A percentile compares a stretch with the other conserved stretches of the same genome.
Evolutionary conservation across 2,329 filamentous ascomycete genomes (phyloP).

Genomic region (Nannizziopsis barbatae): DNA sequence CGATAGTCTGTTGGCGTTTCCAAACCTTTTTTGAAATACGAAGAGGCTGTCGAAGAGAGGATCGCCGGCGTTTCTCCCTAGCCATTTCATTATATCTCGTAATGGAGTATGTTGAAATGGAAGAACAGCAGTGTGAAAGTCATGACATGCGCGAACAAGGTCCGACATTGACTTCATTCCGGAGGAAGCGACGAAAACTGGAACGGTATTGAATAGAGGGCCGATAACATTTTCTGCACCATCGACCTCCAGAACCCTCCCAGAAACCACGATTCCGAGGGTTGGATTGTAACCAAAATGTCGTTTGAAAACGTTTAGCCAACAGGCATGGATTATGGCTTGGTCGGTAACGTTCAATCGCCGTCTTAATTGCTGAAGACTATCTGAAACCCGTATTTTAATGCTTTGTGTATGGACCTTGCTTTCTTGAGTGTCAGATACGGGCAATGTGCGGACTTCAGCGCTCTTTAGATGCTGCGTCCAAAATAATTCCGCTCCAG

Average conservation of each 20-base stretch:
- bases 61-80: slow-evolving; percentile 42
- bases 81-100: slow-evolving; percentile 71
- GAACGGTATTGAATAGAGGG: slow-evolving; percentile 82
- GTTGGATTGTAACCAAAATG: slow-evolving; percentile 41
- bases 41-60: slow-evolving; percentile 71
- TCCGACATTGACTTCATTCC: slow-evolving; percentile 46
- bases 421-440: slow-evolving; percentile 12
- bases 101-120: slow-evolving; percentile 70
- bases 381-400: slow-evolving; percentile 27
- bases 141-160: slow-evolving; percentile 54
- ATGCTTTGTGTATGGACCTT: slow-evolving; percentile 15
- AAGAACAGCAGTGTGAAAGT: slow-evolving; percentile 56
- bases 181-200: slow-evolving; percentile 47
- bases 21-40: slow-evolving; percentile 56
- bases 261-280: slow-evolving; percentile 68
- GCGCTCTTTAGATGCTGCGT: slow-evolving; percentile 40
- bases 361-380: slow-evolving; percentile 45
- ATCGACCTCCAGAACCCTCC: slow-evolving; percentile 55
- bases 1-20: slow-evolving; percentile 17
- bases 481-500: slow-evolving; percentile 58
- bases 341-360: slow-evolving; percentile 64
- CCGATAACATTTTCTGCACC: slow-evolving; percentile 59
- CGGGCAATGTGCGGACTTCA: slow-evolving; percentile 21
- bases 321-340: slow-evolving; percentile 63
- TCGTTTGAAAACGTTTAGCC: slow-evolving; percentile 52